These are phyloP conservation scores for Lachnellula subtilissima DNA, from an alignment of 2,329 filamentous ascomycete genomes.

Conservation along the genomic window DNA sequence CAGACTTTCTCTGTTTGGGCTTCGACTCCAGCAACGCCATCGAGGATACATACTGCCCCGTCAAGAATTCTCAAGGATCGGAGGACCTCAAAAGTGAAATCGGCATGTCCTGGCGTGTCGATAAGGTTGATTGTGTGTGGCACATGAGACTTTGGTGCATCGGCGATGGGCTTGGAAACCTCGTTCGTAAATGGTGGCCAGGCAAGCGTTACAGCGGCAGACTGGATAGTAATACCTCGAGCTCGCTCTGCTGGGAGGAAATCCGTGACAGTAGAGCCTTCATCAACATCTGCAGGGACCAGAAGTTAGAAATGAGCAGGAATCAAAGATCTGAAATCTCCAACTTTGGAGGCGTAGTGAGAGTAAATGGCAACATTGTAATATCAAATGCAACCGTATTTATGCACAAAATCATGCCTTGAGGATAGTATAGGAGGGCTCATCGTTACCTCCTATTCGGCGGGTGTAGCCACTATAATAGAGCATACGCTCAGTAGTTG, in stretches of 20 bases:
- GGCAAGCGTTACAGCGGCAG: conserved; percentile 88
- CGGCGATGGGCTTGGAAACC: conserved; percentile 27
- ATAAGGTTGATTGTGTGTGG: conserved; percentile 82
- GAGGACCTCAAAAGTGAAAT: conserved; percentile 95
- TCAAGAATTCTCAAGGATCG: conserved; percentile 84
- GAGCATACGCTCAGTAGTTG: conserved; percentile 97
- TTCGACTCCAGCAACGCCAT: conserved; percentile 90
- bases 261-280: conserved; percentile 95
- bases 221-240: conserved; percentile 95
- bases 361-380: background rate
- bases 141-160: conserved; percentile 45
- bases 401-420: background rate
- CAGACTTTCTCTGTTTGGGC: conserved; percentile 97
- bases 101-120: conserved; percentile 93
- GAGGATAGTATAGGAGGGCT: background rate
- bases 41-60: conserved; percentile 86
- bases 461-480: conserved; percentile 90
- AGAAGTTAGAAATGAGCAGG: conserved; percentile 1
- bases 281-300: conserved; percentile 67
- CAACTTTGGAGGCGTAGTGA: too few species aligned
- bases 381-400: too few species aligned
- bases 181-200: conserved; percentile 63
- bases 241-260: conserved; percentile 90
- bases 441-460: conserved; percentile 62
- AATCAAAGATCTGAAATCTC: too few species aligned